phyloP scores from a whole-genome alignment of 2,329 filamentous ascomycete genomes.

The Nemania abortiva region DNA sequence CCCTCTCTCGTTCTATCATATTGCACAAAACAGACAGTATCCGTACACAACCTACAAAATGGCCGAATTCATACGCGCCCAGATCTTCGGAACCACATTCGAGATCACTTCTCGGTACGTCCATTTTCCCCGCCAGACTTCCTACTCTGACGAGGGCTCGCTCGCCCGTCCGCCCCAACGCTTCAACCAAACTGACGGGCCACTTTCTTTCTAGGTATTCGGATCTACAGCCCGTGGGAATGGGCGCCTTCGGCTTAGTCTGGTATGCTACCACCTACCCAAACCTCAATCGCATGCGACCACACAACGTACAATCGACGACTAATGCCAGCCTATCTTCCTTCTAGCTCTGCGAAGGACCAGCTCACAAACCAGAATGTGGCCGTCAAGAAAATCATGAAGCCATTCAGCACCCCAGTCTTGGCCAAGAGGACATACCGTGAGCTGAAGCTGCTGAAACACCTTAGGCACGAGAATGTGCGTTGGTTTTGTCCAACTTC shows the following conservation, averaged over 20 bases:
- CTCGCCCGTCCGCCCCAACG: constrained; percentile 11
- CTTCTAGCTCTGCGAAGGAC: constrained; percentile 88
- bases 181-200: constrained; percentile 24
- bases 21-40: constrained; percentile 25
- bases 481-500: constrained; percentile 46
- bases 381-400: constrained; percentile 99
- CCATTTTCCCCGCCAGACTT: constrained; percentile 1
- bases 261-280: constrained; percentile 72
- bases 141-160: background rate
- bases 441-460: constrained; percentile 96
- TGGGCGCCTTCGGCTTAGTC: constrained; percentile 98
- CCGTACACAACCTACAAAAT: constrained; percentile 67
- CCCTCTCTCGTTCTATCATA: constrained; percentile 20
- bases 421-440: constrained; percentile 97
- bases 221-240: constrained; percentile 97
- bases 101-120: constrained; percentile 97
- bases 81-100: constrained; percentile 99
- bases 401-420: constrained; percentile 99
- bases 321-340: constrained; percentile 5
- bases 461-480: constrained; percentile 96
- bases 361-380: constrained; percentile 97
- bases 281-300: constrained; percentile 20
- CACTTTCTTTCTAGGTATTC: constrained; percentile 81
- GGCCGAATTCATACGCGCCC: constrained; percentile 99
- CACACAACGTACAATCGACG: background rate